These are phyloP conservation scores for Fusarium subtropicale DNA, from an alignment of 2,329 filamentous ascomycete species.

Conservation along the genomic window DNA sequence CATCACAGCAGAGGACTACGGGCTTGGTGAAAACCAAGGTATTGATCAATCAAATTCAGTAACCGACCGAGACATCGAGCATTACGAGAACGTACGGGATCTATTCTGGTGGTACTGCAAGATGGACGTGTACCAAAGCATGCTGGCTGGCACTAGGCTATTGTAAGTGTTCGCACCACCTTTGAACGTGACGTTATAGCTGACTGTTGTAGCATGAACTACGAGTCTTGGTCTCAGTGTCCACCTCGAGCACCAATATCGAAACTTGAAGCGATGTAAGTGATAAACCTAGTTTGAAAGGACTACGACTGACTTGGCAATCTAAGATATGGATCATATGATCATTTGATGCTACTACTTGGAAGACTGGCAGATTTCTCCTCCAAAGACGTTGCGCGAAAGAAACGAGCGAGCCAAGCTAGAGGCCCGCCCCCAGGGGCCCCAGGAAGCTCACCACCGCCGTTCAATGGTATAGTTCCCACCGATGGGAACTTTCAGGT, in stretches of 20 bases:
- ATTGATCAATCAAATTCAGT: conserved; percentile 43
- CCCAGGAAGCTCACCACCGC: conserved; percentile 51
- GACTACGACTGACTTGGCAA: conserved; percentile 42
- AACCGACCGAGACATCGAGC: conserved; percentile 76
- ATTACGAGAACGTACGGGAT: conserved; percentile 84
- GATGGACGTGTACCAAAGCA: conserved; percentile 91
- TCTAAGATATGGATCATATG: conserved; percentile 83
- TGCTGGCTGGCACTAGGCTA: conserved; percentile 84
- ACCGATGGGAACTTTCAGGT: conserved; percentile 61
- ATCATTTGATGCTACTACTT: conserved; percentile 86
- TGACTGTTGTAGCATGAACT: conserved; percentile 73
- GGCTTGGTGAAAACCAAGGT: conserved; percentile 48
- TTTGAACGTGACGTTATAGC: neutral
- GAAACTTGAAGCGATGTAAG: conserved; percentile 77
- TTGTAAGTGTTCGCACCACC: conserved; percentile 73
- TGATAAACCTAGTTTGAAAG: conserved; percentile 5
- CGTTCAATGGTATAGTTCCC: conserved; percentile 68
- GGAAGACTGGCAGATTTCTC: conserved; percentile 84
- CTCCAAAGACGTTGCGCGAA: conserved; percentile 80
- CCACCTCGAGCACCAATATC: conserved; percentile 86
- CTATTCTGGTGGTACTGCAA: conserved; percentile 97
- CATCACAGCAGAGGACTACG: conserved; percentile 55
- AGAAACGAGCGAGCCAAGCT: conserved; percentile 69
- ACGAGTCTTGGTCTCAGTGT: conserved; percentile 84
- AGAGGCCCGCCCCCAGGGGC: conserved; percentile 47